Base-by-base conservation (phyloP, 148 eudicot species). In the Vaccinium vitisidaea region DNA sequence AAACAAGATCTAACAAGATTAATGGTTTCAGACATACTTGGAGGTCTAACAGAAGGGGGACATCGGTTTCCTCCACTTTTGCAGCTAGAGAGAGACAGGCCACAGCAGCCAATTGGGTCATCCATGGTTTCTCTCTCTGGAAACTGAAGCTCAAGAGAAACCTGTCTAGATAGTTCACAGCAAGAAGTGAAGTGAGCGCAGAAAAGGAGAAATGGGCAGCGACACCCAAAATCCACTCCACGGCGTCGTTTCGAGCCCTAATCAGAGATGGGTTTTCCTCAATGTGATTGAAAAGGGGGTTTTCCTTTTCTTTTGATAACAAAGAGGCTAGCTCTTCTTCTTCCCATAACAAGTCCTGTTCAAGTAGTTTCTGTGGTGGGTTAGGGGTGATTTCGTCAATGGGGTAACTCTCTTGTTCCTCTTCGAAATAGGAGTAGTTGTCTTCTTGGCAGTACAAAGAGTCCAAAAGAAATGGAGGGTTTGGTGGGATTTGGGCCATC, bases 61-160 rank as follows among this genome's bases (percentile, higher is more conserved):
- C 95, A 49, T 88, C 86, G 77, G 89, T 91, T 84, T 93, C 95
- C 82, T 93, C 95, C 78, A 93, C 90, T 83, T 93, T 93, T 19
- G 95, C 93, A 87, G 95, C 95, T 54, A 93, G 81, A 70, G 95
- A 93, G 30, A 91, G 85, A 80, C 92, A 93, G 79, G 93, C 86
- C 32, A 93, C 95, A 73, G 92, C 86, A 86, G 88, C 87, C 55
- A 91, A 87, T 58, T 93, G 93, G 54, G 87, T 83, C 89, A 89
- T 88, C 95, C 95, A 93, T 80, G 90, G 91, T 83, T 91, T 88
- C 55, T 88, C 91, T 2, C 23, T 73, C 25, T 88, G 87, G 55
- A 88, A 87, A 30, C 87, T 70, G 75, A 90, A 91, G 79, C 74
- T 84, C 19, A 79, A 84, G 50, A 91, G 79, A 63, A 91, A 93